Evolutionary conservation across 805 yeast genomes (phyloP), one percentile per base, ranked within the genome.

Genomic region (Ogataea kodamae): DNA sequence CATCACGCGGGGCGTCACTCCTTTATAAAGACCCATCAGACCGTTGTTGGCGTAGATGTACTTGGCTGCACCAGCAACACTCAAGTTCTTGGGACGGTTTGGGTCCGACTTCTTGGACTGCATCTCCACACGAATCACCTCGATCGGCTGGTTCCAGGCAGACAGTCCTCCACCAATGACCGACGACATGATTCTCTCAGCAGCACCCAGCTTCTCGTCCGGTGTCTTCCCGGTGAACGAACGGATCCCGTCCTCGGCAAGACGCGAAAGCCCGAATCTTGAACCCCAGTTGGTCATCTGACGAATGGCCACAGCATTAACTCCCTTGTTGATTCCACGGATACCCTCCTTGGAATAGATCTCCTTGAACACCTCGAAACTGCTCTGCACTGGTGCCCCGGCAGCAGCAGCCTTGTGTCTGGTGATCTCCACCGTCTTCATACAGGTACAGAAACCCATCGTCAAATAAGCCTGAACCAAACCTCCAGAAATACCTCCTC

Each of bases 201-300:
- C 49, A 1, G 94, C 85, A 42, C 68, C 62, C 49, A 92, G 73
- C 54, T 77, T 77, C 16, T 73, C 74, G 38, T 76, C 79, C 30
- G 68, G 66, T 9, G 61, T 54, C 12, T 65, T 62, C 61, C 85
- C 83, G 14, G 79, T 74, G 9, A 70, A 30, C 28, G 66, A 70
- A 55, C 85, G 78, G 52, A 92, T 87, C 4, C 65, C 68, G 49
- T 85, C 90, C 68, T 92, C 98, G 19, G 95, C 94, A 54, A 89
- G 72, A 57, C 98, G 76, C 3, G 95, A 74, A 24, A 92, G 72
- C 21, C 97, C 98, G 54, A 89, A 90, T 58, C 98, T 76, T 12
- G 97, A 87, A 32, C 98, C 98, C 98, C 98, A 92, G 65, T 92
- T 92, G 48, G 97, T 90, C 85, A 87, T 83, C 62, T 92, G 98